These are phyloP conservation scores for Saturnispora ahearnii DNA, from an alignment of 805 yeast genomes.

Conservation along the genomic window DNA sequence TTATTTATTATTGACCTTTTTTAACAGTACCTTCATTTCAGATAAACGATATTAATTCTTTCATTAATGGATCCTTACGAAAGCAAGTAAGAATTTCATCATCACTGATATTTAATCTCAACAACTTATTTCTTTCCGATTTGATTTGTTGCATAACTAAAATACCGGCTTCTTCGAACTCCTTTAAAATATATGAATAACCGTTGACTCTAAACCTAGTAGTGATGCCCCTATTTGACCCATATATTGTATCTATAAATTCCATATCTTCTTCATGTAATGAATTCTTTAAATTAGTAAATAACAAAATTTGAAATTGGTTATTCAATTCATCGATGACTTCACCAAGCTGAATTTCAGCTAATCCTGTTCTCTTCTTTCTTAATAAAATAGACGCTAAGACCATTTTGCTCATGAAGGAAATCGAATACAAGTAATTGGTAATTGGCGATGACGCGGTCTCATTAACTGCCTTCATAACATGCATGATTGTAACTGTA, in stretches of 20 bases:
- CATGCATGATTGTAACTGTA: slow-evolving; percentile 61
- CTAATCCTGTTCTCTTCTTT: slow-evolving; percentile 56
- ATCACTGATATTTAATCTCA: slow-evolving; percentile 60
- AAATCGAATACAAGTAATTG: slow-evolving; percentile 45
- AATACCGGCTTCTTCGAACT: slow-evolving; percentile 73
- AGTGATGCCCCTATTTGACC: slow-evolving; percentile 8
- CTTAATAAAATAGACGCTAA: slow-evolving; percentile 60
- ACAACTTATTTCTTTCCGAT: slow-evolving; percentile 57
- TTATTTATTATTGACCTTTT: not conserved
- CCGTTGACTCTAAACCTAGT: slow-evolving; percentile 45
- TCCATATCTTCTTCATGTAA: slow-evolving; percentile 20
- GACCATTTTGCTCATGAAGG: slow-evolving; percentile 64
- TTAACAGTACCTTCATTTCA: slow-evolving; percentile 9
- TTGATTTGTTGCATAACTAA: slow-evolving; percentile 56
- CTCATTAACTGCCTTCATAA: slow-evolving; percentile 72
- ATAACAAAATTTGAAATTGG: slow-evolving; percentile 22
- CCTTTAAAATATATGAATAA: slow-evolving; percentile 51
- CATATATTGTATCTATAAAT: slow-evolving; percentile 22
- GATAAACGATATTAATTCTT: slow-evolving; percentile 18
- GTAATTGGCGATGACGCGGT: slow-evolving; percentile 68
- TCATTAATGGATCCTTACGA: slow-evolving; percentile 43
- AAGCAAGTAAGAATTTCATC: slow-evolving; percentile 60
- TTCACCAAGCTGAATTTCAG: slow-evolving; percentile 68
- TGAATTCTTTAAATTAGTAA: slow-evolving; percentile 22
- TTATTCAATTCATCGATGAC: slow-evolving; percentile 66